Conservation (phyloP, 2,329 filamentous ascomycete genomes). For the Hypocrella siamensis region DNA sequence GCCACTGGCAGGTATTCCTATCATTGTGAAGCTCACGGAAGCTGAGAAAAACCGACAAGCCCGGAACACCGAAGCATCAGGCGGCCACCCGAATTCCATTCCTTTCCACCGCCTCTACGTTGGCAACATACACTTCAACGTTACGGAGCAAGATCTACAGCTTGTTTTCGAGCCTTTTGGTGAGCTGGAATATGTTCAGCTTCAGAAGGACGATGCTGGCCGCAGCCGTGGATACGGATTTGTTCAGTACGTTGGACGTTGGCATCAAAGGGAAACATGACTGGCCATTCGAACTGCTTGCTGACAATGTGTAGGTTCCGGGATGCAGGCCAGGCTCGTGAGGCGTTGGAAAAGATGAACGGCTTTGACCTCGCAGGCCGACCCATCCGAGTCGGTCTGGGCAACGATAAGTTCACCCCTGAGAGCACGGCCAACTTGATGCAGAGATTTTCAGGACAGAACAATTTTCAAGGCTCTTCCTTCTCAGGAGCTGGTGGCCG, state of each 20-base stretch:
- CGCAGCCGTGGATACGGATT: constrained; percentile 94
- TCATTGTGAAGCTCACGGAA: constrained; percentile 96
- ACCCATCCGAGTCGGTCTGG: constrained; percentile 94
- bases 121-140: constrained; percentile 98
- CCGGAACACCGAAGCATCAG: constrained; percentile 58
- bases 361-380: constrained; percentile 95
- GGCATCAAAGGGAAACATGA: background rate
- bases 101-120: constrained; percentile 98
- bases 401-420: constrained; percentile 99
- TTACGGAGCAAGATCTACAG: constrained; percentile 88
- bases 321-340: constrained; percentile 78
- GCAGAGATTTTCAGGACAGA: constrained; percentile 78
- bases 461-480: constrained; percentile 72
- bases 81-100: constrained; percentile 60
- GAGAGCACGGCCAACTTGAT: constrained; percentile 88
- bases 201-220: constrained; percentile 88
- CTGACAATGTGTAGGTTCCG: constrained; percentile 47
- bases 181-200: constrained; percentile 90
- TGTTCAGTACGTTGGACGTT: constrained; percentile 65
- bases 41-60: constrained; percentile 98
- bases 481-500: constrained; percentile 85
- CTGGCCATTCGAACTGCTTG: background rate
- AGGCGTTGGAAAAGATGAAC: constrained; percentile 98
- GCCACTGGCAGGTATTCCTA: constrained; percentile 94
- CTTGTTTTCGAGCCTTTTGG: constrained; percentile 97